Conservation (phyloP, 2,329 filamentous ascomycete genomes). For the Hyphodiscus sp. region DNA sequence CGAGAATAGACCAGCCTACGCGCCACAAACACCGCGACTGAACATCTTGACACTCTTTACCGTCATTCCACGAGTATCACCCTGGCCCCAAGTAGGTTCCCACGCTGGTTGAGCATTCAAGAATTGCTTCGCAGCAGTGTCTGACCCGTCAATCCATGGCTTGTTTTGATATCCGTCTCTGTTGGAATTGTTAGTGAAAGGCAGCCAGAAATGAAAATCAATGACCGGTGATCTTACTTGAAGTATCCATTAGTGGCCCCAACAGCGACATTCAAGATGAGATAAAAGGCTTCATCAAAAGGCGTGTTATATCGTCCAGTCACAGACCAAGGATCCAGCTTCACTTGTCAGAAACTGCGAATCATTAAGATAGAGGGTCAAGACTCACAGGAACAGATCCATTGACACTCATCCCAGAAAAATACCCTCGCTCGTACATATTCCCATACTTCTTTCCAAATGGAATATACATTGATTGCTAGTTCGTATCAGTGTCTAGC, state of each 20-base stretch:
- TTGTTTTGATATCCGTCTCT: conserved; percentile 37
- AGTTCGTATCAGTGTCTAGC: conserved; percentile 19
- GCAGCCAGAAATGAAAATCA: neutral
- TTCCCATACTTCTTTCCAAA: conserved; percentile 21
- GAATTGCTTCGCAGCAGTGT: conserved; percentile 36
- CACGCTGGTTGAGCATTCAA: conserved; percentile 36
- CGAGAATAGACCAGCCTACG: neutral
- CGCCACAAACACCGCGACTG: conserved; percentile 6
- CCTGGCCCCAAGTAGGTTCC: conserved; percentile 39
- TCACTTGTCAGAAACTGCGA: neutral
- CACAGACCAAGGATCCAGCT: neutral
- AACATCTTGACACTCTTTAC: conserved; percentile 19
- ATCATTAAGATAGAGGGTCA: neutral
- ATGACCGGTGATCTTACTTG: conserved; percentile 24
- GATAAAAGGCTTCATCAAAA: conserved; percentile 46
- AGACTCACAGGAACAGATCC: neutral
- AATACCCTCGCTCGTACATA: conserved; percentile 37
- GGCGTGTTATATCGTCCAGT: conserved; percentile 34
- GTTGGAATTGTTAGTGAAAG: conserved; percentile 20
- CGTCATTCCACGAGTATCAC: conserved; percentile 14
- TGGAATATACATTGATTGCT: conserved; percentile 32
- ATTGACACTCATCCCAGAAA: conserved; percentile 18
- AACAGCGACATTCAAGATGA: conserved; percentile 46
- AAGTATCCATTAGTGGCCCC: conserved; percentile 45
- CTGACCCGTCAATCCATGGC: conserved; percentile 40